These are phyloP conservation scores for Puccinia hordei DNA, from an alignment of 1,284 basidiomycete species.

Conservation along the genomic window DNA sequence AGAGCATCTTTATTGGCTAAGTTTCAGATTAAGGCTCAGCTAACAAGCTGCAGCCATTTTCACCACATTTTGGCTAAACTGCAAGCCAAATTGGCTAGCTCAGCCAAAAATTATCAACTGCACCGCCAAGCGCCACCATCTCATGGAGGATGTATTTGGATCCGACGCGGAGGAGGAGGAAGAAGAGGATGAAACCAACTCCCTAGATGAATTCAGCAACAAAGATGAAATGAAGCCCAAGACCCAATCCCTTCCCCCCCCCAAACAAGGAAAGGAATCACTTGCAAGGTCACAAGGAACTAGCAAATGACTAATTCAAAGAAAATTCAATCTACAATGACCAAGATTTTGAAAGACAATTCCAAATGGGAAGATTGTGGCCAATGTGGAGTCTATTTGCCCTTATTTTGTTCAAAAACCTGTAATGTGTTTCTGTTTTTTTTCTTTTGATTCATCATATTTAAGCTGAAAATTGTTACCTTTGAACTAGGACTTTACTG, in stretches of 20 bases:
- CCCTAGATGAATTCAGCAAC: too few relatives aligned
- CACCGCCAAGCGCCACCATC: too few relatives aligned
- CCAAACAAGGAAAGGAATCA: constrained; percentile 6
- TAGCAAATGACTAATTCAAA: too few relatives aligned
- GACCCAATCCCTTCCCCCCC: neutral
- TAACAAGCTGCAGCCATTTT: neutral
- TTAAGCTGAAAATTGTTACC: neutral
- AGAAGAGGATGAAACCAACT: neutral
- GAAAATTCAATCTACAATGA: too few relatives aligned
- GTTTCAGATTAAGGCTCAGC: too few relatives aligned
- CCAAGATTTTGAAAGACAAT: too few relatives aligned
- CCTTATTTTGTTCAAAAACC: constrained; percentile 10
- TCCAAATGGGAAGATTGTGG: too few relatives aligned
- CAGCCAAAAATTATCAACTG: neutral
- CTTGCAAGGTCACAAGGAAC: neutral
- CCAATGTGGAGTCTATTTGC: too few relatives aligned
- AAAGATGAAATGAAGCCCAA: too few relatives aligned
- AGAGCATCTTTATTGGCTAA: too few relatives aligned
- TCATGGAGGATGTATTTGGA: neutral
- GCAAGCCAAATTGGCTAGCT: constrained; percentile 13
- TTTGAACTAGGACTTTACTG: neutral
- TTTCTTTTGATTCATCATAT: neutral
- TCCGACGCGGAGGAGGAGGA: neutral
- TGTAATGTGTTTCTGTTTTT: too few relatives aligned
- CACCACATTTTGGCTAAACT: too few relatives aligned